Evolutionary conservation across 2,329 filamentous ascomycete species (phyloP).

Genomic region (Sphaerostilbella broomeana): DNA sequence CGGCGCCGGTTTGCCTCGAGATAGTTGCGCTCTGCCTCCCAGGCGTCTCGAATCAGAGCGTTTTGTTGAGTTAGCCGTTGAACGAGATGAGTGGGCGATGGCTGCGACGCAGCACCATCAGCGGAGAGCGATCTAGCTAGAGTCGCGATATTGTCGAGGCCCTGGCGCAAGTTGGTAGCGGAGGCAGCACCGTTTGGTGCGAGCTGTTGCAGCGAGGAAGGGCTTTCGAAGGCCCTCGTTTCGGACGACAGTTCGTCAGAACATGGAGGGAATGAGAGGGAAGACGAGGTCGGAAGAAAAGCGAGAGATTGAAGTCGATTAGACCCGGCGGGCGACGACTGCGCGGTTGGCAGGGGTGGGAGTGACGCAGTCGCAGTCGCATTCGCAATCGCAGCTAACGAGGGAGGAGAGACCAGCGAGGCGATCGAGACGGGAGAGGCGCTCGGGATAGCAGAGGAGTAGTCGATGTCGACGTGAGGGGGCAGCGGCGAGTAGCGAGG

Average conservation of each 20-base stretch:
- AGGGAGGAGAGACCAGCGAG: not conserved
- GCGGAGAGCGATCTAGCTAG: conserved; percentile 25
- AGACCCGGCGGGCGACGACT: not conserved
- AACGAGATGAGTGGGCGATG: conserved; percentile 30
- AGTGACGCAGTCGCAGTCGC: not conserved
- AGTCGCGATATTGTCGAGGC: conserved; percentile 17
- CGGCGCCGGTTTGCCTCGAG: conserved; percentile 48
- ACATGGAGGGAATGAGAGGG: too few species aligned
- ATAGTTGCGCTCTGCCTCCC: conserved; percentile 48
- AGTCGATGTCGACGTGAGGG: not conserved
- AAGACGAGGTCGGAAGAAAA: not conserved
- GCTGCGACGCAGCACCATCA: conserved; percentile 25
- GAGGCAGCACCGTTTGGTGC: too few species aligned
- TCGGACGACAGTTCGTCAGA: too few species aligned
- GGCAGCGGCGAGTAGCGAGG: not conserved
- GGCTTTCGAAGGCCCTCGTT: too few species aligned
- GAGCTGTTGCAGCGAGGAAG: too few species aligned
- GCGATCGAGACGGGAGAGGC: too few species aligned
- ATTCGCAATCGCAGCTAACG: not conserved
- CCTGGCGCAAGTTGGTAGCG: too few species aligned
- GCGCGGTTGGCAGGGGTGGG: not conserved
- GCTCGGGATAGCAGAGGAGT: too few species aligned
- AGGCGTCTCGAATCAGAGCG: conserved; percentile 39
- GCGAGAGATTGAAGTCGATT: not conserved
- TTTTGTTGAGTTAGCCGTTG: conserved; percentile 38